Evolutionary conservation across 495 filamentous ascomycete species (phyloP), one percentile per base, ranked within the genome.

Genomic region (Aspergillus nidulans): DNA sequence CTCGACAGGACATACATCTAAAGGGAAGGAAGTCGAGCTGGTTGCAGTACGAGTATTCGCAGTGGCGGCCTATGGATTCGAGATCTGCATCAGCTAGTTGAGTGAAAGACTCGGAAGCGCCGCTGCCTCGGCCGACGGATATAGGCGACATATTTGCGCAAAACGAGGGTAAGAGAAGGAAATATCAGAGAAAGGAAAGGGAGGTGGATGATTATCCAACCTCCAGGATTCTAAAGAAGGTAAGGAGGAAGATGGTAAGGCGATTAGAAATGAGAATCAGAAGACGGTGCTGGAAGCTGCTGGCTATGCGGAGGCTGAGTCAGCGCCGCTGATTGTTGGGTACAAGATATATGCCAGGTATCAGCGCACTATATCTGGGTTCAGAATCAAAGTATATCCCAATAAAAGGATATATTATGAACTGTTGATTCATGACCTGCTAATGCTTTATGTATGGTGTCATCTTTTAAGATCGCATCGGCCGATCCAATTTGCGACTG

Each of bases 11-110:
- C 71, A 94, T 88, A 79, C 94, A 98, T 60, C 83, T 80, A 75
- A 97, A 98, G 36, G 94, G 94, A 10, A 98, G 86, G 75, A 97
- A 97, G 74, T 97, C 95, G 43, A 97, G 88, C 64, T 89, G 86
- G 67, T 91, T 85, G 81, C 94, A 98, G 79, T 89, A 91, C 59
- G 83, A 72, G 73, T 88, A 85, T 71, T 97, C 84, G 79, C 94
- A 98, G 76, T 96, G 91, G 51, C 84, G 82, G 63, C 94, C 94
- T 68, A 97, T 88, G 10, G 89, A 81, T 59, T 86, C 85, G 34
- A 89, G 82, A 73, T 96, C 90, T 64, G 73, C 72, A 62, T 86
- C 78, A 52, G 68, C 68, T 71, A 85, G 85, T 65, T 74, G 73
- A 12, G 77, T 86, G 68, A 74, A 84, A 58, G 69, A 64, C 8